Base-by-base conservation (phyloP, 2,329 filamentous ascomycete species). In the Tolypocladium tropicale region DNA sequence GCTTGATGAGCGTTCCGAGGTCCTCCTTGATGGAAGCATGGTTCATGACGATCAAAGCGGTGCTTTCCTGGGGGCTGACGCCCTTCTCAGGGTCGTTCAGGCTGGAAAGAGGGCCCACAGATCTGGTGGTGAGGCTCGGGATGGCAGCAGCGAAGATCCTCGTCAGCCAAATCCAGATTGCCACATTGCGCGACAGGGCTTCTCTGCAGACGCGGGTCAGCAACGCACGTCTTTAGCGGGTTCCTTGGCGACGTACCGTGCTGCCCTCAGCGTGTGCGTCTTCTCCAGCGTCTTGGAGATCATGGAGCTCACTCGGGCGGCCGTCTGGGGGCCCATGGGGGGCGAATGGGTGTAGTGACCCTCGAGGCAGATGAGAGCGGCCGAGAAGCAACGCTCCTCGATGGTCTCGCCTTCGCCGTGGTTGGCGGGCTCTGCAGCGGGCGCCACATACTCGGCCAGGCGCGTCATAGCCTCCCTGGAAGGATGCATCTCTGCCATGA, bases 151-250 rank as follows among this genome's bases (percentile, higher is more conserved):
- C 78, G 63, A 86, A 84, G 60, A 84, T 82, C 57, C 78, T 77
- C 32, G 81, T 80, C 57, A 86, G 72, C 73, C 82, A 84, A 61
- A 85, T 79, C 83, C 83, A 86, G 56, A 86, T 80, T 59, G 80
- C 78, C 32, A 86, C 78, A 61, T 86, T 86, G 58, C 78, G 78
- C 5, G 82, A 82, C 41, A 86, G 69, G 3, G 76, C 75, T 65
- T 85, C 83, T 61, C 81, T 84, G 57, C 16, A 39, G 14, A n/a
- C 16, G 25, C 37, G 25, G 32, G 55, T 66, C 49, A 67, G 60
- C 25, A 49, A 25, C 25, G 43, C 25, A 30, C 2, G 9, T 30
- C 7, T n/a, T 30, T 49, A 25, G 16, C 4, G 43, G 25, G 5
- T 1, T n/a, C 12, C 12, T 11, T 23, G 0, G 30, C 3, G 53